Base-by-base conservation (phyloP, 164 flowering plant species). In the Piper betle region DNA sequence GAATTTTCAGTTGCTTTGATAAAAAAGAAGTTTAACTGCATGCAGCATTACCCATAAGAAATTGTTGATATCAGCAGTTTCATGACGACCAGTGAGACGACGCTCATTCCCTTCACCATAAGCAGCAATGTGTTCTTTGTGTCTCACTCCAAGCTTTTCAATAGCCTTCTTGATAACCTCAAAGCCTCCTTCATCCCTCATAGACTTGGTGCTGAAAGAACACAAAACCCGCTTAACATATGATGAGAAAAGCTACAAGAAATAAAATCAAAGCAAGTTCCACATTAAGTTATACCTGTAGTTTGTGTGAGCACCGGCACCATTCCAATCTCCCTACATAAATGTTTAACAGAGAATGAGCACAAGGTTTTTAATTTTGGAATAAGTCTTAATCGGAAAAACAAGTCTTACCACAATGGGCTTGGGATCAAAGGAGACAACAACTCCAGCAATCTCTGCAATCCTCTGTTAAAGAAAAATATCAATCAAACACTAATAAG, bases 111-210 rank as follows among this genome's bases (percentile, higher is more conserved):
- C n/a, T n/a, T n/a, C n/a, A n/a, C n/a, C n/a, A n/a, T n/a, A n/a
- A n/a, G n/a, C n/a, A n/a, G n/a, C n/a, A 73, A 91, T 91, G 73
- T 91, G 97, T 53, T 88, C 96, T 63, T 79, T 83, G 88, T 91
- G 97, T 73, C 73, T 77, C 57, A 69, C 52, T 4, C 82, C 79
- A 25, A 89, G 86, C 74, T 89, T 89, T 4, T 87, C n/a, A n/a
- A n/a, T n/a, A n/a, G n/a, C n/a, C n/a, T n/a, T n/a, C n/a, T n/a
- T n/a, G n/a, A n/a, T n/a, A 9, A 85, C 71, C 52, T 85, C 84
- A 58, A 54, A 79, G 20, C 95, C 97, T 66, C 92, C 92, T 2
- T 85, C 87, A 0, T 59, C 17, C 62, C 97, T 85, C 97, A 85
- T 89, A 12, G 97, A 81, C 66, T 85, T 82, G 13, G 95, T 89